Percentiles rank a stretch among this genome's conserved stretches.
Conservation (phyloP, 225 moss, liverwort and hornwort genomes). For the Pseudisothecium myosuroides region DNA sequence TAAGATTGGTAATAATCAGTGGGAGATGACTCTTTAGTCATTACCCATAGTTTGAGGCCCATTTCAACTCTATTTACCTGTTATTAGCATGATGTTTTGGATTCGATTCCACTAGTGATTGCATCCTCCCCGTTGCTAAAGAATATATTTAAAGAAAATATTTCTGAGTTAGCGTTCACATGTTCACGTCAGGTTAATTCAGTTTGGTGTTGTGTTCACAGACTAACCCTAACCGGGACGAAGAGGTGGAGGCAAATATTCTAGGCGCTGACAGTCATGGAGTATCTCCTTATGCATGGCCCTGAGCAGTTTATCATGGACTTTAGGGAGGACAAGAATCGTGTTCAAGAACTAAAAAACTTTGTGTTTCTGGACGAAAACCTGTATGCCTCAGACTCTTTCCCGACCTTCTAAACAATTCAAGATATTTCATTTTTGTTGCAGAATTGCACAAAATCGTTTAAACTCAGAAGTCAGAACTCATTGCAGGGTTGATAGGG, state of each 20-base stretch:
- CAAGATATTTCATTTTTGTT: not conserved
- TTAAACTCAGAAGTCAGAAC: not conserved
- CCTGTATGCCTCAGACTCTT: slow-evolving; percentile 5
- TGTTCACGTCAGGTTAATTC: not conserved
- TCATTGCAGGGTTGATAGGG: slow-evolving; percentile 18
- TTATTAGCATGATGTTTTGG: not conserved
- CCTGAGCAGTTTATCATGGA: slow-evolving; percentile 23
- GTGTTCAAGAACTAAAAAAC: slow-evolving; percentile 19
- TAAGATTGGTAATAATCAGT: not conserved
- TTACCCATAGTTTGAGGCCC: not conserved
- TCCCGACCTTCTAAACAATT: not conserved
- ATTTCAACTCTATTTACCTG: not conserved
- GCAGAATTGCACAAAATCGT: not conserved
- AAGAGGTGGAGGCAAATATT: slow-evolving; percentile 29
- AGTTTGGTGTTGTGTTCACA: not conserved
- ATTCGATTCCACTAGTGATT: not conserved
- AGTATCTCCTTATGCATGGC: slow-evolving; percentile 34
- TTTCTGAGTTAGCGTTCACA: not conserved
- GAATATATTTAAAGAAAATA: not conserved
- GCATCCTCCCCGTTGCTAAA: too few species aligned
- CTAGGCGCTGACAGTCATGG: slow-evolving; percentile 20
- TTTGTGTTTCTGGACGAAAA: slow-evolving; percentile 15
- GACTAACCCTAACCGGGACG: not conserved
- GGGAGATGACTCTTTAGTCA: not conserved
- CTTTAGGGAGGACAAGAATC: slow-evolving; percentile 19